These are phyloP conservation scores for Ophiocordyceps camponoti-saundersi DNA, from an alignment of 2,329 filamentous ascomycete genomes.

Conservation along the genomic window DNA sequence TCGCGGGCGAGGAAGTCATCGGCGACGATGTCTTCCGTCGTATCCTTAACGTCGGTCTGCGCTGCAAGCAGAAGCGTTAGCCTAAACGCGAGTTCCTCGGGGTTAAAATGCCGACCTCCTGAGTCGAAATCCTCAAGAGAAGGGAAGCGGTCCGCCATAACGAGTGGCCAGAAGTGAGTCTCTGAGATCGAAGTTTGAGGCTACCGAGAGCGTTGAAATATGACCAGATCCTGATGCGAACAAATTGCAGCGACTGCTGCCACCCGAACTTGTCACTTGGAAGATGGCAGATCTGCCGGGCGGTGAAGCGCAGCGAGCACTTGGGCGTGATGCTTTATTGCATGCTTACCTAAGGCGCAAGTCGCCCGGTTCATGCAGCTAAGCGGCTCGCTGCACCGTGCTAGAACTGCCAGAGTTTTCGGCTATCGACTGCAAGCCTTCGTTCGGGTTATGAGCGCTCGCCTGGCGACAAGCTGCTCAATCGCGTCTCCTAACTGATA, in stretches of 20 bases:
- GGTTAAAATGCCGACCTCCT: slow-evolving; percentile 27
- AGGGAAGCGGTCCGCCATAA: slow-evolving; percentile 67
- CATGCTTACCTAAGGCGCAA: not conserved
- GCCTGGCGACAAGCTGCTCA: not conserved
- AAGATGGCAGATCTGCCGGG: not conserved
- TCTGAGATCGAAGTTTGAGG: not conserved
- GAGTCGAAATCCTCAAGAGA: slow-evolving; percentile 65
- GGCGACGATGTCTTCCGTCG: slow-evolving; percentile 40
- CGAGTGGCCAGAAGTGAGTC: slow-evolving; percentile 23
- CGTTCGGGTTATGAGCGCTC: not conserved
- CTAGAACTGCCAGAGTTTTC: not conserved
- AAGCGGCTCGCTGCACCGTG: not conserved
- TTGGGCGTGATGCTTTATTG: not conserved
- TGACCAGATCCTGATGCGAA: not conserved
- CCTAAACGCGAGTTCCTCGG: not conserved
- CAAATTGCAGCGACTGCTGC: not conserved
- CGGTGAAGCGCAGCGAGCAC: not conserved
- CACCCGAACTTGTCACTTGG: not conserved
- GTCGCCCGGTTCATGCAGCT: not conserved
- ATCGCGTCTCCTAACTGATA: not conserved
- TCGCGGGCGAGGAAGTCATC: slow-evolving; percentile 87
- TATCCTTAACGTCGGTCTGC: slow-evolving; percentile 46
- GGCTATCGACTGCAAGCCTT: not conserved
- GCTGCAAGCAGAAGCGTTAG: slow-evolving; percentile 27
- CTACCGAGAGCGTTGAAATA: not conserved